Evolutionary conservation across 805 yeast species (phyloP).

Genomic region (Nakazawaea ambrosiae): DNA sequence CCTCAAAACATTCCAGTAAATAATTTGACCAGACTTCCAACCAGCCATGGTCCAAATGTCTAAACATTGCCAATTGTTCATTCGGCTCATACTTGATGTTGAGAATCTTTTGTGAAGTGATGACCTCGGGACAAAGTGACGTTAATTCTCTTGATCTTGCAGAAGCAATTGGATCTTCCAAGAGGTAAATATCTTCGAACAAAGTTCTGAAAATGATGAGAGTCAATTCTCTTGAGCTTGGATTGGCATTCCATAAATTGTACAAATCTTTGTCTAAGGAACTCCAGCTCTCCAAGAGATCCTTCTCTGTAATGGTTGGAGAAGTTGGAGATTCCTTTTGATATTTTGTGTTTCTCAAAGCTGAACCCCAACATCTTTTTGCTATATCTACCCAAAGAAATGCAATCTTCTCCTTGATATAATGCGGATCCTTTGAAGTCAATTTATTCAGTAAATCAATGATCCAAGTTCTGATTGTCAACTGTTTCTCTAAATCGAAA

Average conservation of each 20-base stretch:
- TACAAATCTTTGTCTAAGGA: constrained; percentile 78
- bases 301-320: constrained; percentile 34
- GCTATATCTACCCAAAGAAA: constrained; percentile 88
- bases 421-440: constrained; percentile 71
- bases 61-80: constrained; percentile 54
- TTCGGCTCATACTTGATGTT: constrained; percentile 59
- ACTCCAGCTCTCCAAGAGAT: constrained; percentile 66
- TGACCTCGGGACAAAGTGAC: constrained; percentile 77
- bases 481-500: constrained; percentile 45
- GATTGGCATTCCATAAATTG: constrained; percentile 63
- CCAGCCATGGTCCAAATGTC: constrained; percentile 82
- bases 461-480: constrained; percentile 78
- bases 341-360: constrained; percentile 32
- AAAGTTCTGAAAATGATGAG: constrained; percentile 75
- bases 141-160: constrained; percentile 70
- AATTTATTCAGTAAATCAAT: constrained; percentile 66
- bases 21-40: constrained; percentile 64
- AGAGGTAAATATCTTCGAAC: constrained; percentile 86
- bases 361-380: constrained; percentile 85
- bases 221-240: constrained; percentile 66
- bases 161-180: constrained; percentile 88
- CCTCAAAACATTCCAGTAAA: constrained; percentile 36
- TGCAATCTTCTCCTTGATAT: constrained; percentile 82
- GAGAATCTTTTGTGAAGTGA: constrained; percentile 64
- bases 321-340: constrained; percentile 15